phyloP scores from a whole-genome alignment of 345 rosid genomes.

The Combretum micranthum region DNA sequence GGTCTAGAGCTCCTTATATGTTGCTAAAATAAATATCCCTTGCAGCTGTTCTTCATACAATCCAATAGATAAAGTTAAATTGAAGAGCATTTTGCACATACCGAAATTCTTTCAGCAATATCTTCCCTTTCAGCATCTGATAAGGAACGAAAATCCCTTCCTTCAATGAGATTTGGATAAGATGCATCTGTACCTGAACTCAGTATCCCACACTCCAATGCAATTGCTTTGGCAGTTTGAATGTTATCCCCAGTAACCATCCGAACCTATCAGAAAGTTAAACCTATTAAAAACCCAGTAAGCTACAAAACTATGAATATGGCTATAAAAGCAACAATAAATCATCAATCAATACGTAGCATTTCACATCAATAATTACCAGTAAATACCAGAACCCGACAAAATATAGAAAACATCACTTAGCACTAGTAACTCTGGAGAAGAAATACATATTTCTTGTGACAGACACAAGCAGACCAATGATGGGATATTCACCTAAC shows the following conservation, averaged over 20 bases:
- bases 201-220: conserved; percentile 90
- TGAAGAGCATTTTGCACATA: conserved; percentile 16
- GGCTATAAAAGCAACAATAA: background rate
- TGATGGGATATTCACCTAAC: too few relatives aligned
- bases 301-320: background rate
- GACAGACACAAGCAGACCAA: too few relatives aligned
- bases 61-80: background rate
- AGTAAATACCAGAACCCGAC: too few relatives aligned
- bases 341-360: background rate
- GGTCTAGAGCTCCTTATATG: too few relatives aligned
- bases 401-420: too few relatives aligned
- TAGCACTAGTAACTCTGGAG: too few relatives aligned
- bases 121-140: conserved; percentile 66
- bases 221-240: conserved; percentile 93
- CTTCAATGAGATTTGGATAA: conserved; percentile 76
- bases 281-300: background rate
- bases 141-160: conserved; percentile 63
- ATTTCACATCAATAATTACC: too few relatives aligned
- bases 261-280: conserved; percentile 51
- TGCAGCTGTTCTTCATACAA: too few relatives aligned
- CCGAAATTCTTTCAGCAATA: conserved; percentile 73
- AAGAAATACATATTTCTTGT: too few relatives aligned
- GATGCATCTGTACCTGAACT: conserved; percentile 46
- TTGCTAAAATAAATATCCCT: too few relatives aligned
- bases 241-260: conserved; percentile 99